Evolutionary conservation across 495 filamentous ascomycete genomes (phyloP), one percentile per base, ranked within the genome.

Genomic region (Thermochaetoides thermophila): DNA sequence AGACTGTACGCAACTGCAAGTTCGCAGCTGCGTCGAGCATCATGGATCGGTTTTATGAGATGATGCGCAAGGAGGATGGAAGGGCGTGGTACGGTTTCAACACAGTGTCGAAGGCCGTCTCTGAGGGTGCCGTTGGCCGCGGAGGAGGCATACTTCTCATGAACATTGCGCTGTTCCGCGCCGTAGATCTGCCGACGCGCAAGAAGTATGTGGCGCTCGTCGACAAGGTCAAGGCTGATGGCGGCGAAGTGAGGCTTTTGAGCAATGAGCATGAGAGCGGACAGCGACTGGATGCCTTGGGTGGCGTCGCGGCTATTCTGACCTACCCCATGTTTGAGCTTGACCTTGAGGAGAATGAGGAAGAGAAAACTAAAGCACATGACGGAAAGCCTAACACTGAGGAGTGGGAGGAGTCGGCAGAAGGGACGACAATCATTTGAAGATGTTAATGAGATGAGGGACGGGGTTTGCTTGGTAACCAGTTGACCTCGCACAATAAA

Each of bases 221-320:
- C 25, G 89, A 97, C 52, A 79, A 75, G 28, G 89, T 96, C n/a
- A 78, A 78, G 44, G 79, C 78, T 30, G 74, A 80, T 31, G 91
- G 91, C 21, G 89, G 89, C 0, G 85, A 95, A 45, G 78, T 81
- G 1, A 72, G 84, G 31, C 65, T 95, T 17, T 56, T 96, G 27
- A 96, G 91, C 45, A 84, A 78, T 40, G 77, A 89, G 46, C 87
- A 96, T 54, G 89, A 94, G 61, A 95, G 89, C 59, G 89, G 89
- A 12, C 76, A 78, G 56, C 60, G 84, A 35, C 57, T 97, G 27
- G 87, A 93, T 36, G 74, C 70, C 3, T 48, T 97, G 37, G 87
- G 89, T 1, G 80, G 84, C 5, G 76, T 97, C 38, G 91, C 86
- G 15, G 83, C 85, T 9, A 78, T 96, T 19, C 60, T 92, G 41